Conservation (phyloP, 306 rosid genomes). For the Sicyos baderoa region DNA sequence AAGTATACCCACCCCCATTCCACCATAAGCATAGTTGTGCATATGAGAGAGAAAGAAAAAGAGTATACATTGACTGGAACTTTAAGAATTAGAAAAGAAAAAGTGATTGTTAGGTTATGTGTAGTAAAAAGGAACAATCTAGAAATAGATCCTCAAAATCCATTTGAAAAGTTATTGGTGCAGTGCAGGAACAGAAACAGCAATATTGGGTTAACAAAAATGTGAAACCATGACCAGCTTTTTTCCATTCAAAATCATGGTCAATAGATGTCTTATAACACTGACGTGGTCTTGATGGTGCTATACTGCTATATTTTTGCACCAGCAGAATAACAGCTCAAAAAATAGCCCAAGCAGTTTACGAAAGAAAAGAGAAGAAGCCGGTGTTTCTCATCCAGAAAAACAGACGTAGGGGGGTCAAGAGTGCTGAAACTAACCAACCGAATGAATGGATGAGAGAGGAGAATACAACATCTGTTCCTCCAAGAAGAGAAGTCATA, state of each 20-base stretch:
- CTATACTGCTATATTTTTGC: background rate
- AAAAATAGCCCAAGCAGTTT: background rate
- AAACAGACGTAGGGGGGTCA: conserved; percentile 16
- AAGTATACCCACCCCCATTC: background rate
- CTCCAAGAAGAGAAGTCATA: conserved; percentile 95
- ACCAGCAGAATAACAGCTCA: conserved; percentile 9
- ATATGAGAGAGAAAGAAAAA: background rate
- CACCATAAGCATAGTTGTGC: background rate
- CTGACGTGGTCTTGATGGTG: background rate
- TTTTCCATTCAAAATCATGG: conserved; percentile 8
- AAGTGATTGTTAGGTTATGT: background rate
- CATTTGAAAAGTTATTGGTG: background rate
- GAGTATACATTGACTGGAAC: background rate
- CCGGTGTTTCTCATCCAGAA: conserved; percentile 12
- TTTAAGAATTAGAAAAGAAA: background rate
- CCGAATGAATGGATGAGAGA: conserved; percentile 85
- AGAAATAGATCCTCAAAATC: background rate
- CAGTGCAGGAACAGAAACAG: background rate
- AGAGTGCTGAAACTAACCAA: conserved; percentile 70
- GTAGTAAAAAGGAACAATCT: background rate
- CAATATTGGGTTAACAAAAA: background rate
- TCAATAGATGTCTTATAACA: conserved; percentile 6
- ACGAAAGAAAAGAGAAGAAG: background rate
- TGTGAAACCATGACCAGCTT: background rate
- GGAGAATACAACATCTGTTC: conserved; percentile 92